Evolutionary conservation across 176 grass and related monocot genomes (phyloP), one percentile per base, ranked within the genome.

Genomic region (Carex parvula): DNA sequence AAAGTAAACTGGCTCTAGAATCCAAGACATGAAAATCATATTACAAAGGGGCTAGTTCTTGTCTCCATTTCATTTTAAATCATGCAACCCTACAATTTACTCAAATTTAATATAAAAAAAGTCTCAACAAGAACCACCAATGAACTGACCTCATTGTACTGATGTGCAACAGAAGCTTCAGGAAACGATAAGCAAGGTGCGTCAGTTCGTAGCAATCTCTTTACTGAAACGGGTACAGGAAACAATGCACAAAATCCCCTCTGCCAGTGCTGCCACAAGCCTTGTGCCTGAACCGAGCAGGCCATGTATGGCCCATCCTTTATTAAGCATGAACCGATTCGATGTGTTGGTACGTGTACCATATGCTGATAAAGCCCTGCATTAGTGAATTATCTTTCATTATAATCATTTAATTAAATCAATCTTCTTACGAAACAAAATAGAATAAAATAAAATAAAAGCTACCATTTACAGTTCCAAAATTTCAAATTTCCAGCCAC

Each of bases 261-360:
- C 91, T 91, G 95, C 95, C 95, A 94, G 89, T 95, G 92, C 82
- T 98, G 92, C 91, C 95, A 98, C 63, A 88, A 88, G 65, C 89
- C 92, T 82, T 80, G 81, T 76, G 92, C 87, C 85, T 92, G 81
- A 39, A 97, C 81, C 6, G 92, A 94, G 64, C 90, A 91, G 65
- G 76, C 86, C 76, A 97, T 89, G 84, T 94, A 84, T 35, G 84
- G 88, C 69, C 94, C 92, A 82, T 82, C 87, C 91, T 90, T 94
- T 94, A 97, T 91, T 87, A 93, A 86, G 88, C 88, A 91, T 59
- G 88, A 93, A 86, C 91, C 91, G 68, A 98, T 86, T 76, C 82
- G 89, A 86, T 98, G 93, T 48, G 88, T 78, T 69, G 91, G 95
- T 70, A 98, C 80, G 14, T 89, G 90, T 24, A 92, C 60, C 86